Percentiles rank a stretch among this genome's conserved stretches.
phyloP scores from a whole-genome alignment of 352 stramenopile species.

The Pythium brassicae region DNA sequence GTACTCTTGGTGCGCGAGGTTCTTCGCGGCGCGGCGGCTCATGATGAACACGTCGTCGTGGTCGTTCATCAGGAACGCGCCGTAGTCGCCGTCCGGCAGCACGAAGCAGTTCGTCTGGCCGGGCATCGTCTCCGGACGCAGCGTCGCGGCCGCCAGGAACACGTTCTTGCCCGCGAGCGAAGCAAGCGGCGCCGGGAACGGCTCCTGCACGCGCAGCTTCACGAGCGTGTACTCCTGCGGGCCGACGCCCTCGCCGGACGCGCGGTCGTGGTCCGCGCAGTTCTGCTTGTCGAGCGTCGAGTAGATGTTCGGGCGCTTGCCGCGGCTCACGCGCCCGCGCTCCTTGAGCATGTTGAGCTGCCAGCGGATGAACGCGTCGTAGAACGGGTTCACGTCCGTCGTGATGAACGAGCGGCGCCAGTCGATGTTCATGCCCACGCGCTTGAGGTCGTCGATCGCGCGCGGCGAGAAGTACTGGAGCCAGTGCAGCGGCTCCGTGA shows the following conservation, averaged over 20 bases:
- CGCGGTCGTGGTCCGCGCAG: constrained; percentile 99
- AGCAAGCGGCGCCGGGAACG: constrained; percentile 71
- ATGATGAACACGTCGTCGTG: constrained; percentile 95
- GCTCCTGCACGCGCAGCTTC: constrained; percentile 93
- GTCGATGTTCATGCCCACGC: constrained; percentile 96
- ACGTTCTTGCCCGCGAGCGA: constrained; percentile 88
- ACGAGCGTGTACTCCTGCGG: constrained; percentile 99
- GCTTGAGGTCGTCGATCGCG: constrained; percentile 95
- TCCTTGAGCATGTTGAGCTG: constrained; percentile 98
- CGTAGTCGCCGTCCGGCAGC: constrained; percentile 98
- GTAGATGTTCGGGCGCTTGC: constrained; percentile 98
- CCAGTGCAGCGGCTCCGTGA: constrained; percentile 98
- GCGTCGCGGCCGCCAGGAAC: constrained; percentile 97
- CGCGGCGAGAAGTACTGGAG: constrained; percentile 98
- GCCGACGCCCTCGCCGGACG: constrained; percentile 96
- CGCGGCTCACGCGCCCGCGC: constrained; percentile 84
- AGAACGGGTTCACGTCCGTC: constrained; percentile 99
- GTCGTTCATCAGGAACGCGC: constrained; percentile 95
- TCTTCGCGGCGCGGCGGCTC: constrained; percentile 89
- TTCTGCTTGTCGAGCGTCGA: constrained; percentile 98
- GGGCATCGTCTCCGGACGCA: constrained; percentile 99
- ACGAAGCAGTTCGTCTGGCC: constrained; percentile 99
- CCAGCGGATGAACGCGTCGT: constrained; percentile 99
- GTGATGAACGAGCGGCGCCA: constrained; percentile 99
- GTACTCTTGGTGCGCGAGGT: constrained; percentile 95